phyloP scores from a whole-genome alignment of 2,329 filamentous ascomycete species.

The Cryphonectria naterciae region DNA sequence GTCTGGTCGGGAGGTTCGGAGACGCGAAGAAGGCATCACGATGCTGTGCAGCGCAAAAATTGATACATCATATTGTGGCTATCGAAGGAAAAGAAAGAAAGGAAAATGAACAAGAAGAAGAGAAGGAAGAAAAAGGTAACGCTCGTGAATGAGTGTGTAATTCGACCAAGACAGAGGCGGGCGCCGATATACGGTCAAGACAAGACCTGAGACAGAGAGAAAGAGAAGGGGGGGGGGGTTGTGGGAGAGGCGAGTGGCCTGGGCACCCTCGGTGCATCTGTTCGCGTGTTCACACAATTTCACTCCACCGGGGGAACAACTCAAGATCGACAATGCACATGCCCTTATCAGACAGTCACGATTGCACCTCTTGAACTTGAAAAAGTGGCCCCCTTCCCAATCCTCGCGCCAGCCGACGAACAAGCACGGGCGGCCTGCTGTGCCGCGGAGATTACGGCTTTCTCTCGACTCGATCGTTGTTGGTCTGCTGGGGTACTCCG shows the following conservation, averaged over 20 bases:
- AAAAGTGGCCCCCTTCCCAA: neutral
- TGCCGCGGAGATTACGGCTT: neutral
- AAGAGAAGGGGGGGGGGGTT: no score
- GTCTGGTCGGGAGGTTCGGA: neutral
- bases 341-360: constrained; percentile 21
- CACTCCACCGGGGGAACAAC: constrained; percentile 6
- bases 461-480: neutral
- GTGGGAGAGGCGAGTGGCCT: neutral
- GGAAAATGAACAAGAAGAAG: neutral
- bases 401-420: neutral
- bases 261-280: neutral
- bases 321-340: constrained; percentile 19
- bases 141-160: neutral
- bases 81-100: neutral
- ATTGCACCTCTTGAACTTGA: constrained; percentile 3
- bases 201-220: neutral
- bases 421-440: neutral
- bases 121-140: neutral
- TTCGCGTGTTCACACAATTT: neutral
- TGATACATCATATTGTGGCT: neutral
- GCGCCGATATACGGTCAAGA: neutral
- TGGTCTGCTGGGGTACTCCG: neutral
- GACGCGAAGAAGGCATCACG: neutral
- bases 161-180: neutral
- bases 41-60: neutral